phyloP scores from a whole-genome alignment of 2,329 filamentous ascomycete species.

The Stachybotrys echinatus region DNA sequence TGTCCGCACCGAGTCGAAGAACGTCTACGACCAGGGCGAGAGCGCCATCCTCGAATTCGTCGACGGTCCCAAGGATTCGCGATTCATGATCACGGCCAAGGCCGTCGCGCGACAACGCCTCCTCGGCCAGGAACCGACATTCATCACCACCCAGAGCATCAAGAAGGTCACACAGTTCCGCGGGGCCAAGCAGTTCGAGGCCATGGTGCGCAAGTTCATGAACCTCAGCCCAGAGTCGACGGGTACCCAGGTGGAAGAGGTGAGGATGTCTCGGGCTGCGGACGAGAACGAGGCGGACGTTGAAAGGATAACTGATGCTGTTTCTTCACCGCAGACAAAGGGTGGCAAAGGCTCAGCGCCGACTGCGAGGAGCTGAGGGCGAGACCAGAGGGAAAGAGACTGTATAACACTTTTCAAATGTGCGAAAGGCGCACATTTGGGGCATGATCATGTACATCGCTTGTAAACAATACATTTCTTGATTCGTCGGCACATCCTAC shows the following conservation, averaged over 20 bases:
- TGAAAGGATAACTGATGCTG: conserved; percentile 21
- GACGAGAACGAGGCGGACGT: conserved; percentile 20
- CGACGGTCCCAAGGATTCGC: conserved; percentile 88
- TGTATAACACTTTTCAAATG: conserved; percentile 12
- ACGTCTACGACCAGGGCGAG: conserved; percentile 76
- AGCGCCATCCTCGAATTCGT: conserved; percentile 93
- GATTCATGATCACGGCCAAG: conserved; percentile 89
- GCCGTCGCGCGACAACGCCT: conserved; percentile 63
- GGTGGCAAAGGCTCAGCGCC: background rate
- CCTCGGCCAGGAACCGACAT: conserved; percentile 54
- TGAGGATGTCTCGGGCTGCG: conserved; percentile 6
- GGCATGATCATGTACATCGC: conserved; percentile 6
- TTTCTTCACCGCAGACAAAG: background rate
- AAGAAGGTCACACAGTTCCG: conserved; percentile 78
- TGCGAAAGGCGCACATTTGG: conserved; percentile 3
- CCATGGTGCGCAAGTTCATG: conserved; percentile 47
- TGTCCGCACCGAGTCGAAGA: conserved; percentile 82
- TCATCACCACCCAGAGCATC: conserved; percentile 73
- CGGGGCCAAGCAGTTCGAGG: conserved; percentile 64
- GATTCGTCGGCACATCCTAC: too few species aligned
- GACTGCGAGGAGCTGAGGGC: background rate
- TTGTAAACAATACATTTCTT: conserved; percentile 20
- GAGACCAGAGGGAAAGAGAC: background rate
- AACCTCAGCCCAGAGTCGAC: conserved; percentile 14
- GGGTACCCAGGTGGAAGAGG: conserved; percentile 6